These are phyloP conservation scores for Cercospora sesami DNA, from an alignment of 2,329 filamentous ascomycete genomes.

Conservation along the genomic window DNA sequence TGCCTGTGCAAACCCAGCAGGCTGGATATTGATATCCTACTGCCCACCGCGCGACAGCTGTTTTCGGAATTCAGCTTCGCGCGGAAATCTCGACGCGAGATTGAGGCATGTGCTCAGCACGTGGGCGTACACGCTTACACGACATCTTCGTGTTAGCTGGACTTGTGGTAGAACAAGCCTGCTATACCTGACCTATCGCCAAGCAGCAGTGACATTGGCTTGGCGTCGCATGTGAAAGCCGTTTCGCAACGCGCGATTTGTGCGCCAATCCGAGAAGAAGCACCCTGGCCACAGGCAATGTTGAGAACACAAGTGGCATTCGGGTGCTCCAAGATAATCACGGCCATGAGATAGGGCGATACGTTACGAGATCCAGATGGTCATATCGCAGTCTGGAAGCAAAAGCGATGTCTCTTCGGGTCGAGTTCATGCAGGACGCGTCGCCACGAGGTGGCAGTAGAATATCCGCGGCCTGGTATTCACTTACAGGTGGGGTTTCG, in stretches of 20 bases:
- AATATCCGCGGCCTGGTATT: background rate
- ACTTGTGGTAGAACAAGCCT: background rate
- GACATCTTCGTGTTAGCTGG: background rate
- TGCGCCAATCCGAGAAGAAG: background rate
- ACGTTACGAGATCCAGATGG: background rate
- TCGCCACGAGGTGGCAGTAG: background rate
- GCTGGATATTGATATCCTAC: background rate
- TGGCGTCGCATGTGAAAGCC: constrained; percentile 5
- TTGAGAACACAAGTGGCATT: background rate
- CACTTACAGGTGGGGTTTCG: background rate
- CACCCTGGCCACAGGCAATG: background rate
- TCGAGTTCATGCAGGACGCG: background rate
- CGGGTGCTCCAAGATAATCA: background rate
- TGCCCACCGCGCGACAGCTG: background rate
- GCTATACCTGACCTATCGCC: background rate
- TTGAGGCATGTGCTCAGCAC: background rate
- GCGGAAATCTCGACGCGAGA: background rate
- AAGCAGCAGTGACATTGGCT: constrained; percentile 3
- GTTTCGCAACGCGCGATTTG: background rate
- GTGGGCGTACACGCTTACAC: background rate
- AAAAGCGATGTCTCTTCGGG: background rate
- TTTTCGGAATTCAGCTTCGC: background rate
- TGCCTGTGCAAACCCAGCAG: background rate
- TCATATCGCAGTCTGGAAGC: background rate
- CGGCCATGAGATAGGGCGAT: background rate